phyloP scores from a whole-genome alignment of 768 basidiomycete genomes.

The Rhizopogon salebrosus region DNA sequence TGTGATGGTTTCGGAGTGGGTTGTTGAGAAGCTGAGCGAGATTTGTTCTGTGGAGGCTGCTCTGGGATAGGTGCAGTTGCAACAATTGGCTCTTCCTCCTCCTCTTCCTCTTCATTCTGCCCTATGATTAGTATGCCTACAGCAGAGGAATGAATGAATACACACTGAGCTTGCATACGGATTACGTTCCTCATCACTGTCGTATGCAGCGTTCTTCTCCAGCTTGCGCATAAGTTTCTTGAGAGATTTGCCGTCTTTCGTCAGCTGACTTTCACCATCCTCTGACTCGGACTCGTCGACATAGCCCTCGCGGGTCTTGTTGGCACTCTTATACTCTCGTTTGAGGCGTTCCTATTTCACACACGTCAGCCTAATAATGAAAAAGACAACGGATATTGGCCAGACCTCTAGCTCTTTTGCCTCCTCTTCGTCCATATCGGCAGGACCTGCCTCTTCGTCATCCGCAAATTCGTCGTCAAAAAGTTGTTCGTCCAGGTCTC shows the following conservation, averaged over 20 bases:
- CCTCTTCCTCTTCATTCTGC: conserved; percentile 70
- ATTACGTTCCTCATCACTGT: conserved; percentile 75
- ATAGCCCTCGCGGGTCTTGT: conserved; percentile 64
- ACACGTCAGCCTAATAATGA: neutral
- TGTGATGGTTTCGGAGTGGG: conserved; percentile 27
- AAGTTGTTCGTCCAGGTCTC: conserved; percentile 76
- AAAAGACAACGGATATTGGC: conserved; percentile 5
- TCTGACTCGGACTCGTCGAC: conserved; percentile 75
- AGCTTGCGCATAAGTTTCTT: conserved; percentile 82
- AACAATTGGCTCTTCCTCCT: conserved; percentile 50
- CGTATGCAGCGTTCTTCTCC: conserved; percentile 80
- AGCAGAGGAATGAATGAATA: conserved; percentile 4
- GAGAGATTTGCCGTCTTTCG: conserved; percentile 72
- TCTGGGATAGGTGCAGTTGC: conserved; percentile 39
- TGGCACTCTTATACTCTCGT: conserved; percentile 74
- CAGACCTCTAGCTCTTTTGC: conserved; percentile 76
- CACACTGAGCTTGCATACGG: conserved; percentile 77
- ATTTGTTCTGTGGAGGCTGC: conserved; percentile 38
- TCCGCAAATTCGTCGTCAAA: conserved; percentile 85
- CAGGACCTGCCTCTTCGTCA: conserved; percentile 75
- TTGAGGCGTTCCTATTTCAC: conserved; percentile 69
- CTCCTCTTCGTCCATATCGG: conserved; percentile 78
- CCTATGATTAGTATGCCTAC: conserved; percentile 5
- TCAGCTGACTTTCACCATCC: conserved; percentile 54
- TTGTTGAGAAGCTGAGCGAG: conserved; percentile 38